Evolutionary conservation across 2,329 filamentous ascomycete species (phyloP).

Genomic region (Trematosphaeria pertusa): DNA sequence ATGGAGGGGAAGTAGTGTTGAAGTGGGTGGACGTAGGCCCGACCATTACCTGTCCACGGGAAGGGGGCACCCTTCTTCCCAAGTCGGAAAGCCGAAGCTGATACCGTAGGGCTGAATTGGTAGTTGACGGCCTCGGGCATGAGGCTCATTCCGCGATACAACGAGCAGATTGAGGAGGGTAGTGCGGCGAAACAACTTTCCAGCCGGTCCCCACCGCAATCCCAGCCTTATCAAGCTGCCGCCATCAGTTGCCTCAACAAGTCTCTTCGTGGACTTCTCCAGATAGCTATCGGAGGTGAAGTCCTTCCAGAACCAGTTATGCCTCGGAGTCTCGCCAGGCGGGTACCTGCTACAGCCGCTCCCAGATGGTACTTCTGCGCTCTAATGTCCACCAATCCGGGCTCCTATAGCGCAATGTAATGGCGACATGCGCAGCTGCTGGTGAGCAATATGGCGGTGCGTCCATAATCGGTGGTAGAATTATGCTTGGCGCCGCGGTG

Average conservation of each 20-base stretch:
- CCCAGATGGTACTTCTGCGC: no score
- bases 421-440: conserved; percentile 9
- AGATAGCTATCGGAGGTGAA: no score
- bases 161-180: conserved; percentile 1
- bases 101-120: background rate
- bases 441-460: conserved; percentile 20
- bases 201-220: background rate
- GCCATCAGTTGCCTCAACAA: background rate
- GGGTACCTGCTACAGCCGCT: no score
- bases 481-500: conserved; percentile 11
- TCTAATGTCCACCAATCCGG: conserved; percentile 29
- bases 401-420: background rate
- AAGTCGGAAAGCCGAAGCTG: background rate
- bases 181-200: background rate
- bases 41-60: no score
- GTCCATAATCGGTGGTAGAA: conserved; percentile 8
- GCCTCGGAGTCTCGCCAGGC: no score
- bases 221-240: no score
- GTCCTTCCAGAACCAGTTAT: no score
- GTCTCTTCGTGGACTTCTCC: no score
- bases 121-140: background rate
- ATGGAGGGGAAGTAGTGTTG: no score
- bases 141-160: background rate
- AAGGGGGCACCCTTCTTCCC: no score
- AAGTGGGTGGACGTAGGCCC: no score